A percentile compares a stretch with the other conserved stretches of the same genome.
Evolutionary conservation across 768 basidiomycete species (phyloP).

Genomic region (Lepiota venenata): DNA sequence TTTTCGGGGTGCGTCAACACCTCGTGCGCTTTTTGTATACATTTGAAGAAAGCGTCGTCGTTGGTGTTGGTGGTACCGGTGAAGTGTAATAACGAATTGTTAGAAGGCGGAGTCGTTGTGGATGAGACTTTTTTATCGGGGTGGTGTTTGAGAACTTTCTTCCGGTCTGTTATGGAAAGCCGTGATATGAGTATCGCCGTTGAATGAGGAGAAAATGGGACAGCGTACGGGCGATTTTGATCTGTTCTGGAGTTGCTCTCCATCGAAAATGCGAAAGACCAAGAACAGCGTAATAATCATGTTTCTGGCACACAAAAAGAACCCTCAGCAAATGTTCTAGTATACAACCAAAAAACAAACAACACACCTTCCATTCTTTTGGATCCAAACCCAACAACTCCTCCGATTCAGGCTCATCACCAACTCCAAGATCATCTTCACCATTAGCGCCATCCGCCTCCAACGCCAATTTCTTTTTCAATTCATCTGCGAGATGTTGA

Average conservation of each 20-base stretch:
- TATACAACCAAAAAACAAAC: too few relatives aligned
- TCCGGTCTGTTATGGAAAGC: slow-evolving; percentile 87
- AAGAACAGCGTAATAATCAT: slow-evolving; percentile 97
- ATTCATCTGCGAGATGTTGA: slow-evolving; percentile 44
- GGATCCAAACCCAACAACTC: slow-evolving; percentile 79
- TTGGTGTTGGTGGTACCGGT: slow-evolving; percentile 71
- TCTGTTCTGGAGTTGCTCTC: slow-evolving; percentile 85
- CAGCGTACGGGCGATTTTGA: slow-evolving; percentile 90
- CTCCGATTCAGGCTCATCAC: slow-evolving; percentile 80
- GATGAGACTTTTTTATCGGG: slow-evolving; percentile 86
- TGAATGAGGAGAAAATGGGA: slow-evolving; percentile 22
- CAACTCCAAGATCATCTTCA: slow-evolving; percentile 89
- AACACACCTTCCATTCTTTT: slow-evolving; percentile 94
- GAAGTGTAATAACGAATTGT: slow-evolving; percentile 38
- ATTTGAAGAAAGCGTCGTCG: slow-evolving; percentile 99
- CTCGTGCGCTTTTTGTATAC: slow-evolving; percentile 98
- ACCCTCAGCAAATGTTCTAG: too few relatives aligned
- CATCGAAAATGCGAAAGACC: slow-evolving; percentile 90
- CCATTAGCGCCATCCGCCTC: slow-evolving; percentile 39
- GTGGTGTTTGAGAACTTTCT: slow-evolving; percentile 98
- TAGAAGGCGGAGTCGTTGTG: slow-evolving; percentile 20
- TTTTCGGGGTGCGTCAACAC: slow-evolving; percentile 84
- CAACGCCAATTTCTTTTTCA: slow-evolving; percentile 44
- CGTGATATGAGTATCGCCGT: slow-evolving; percentile 40
- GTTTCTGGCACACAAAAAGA: slow-evolving; percentile 58